A percentile compares a stretch with the other conserved stretches of the same genome.
Evolutionary conservation across 2,329 filamentous ascomycete species (phyloP).

Genomic region (Botryosphaeria agaves): DNA sequence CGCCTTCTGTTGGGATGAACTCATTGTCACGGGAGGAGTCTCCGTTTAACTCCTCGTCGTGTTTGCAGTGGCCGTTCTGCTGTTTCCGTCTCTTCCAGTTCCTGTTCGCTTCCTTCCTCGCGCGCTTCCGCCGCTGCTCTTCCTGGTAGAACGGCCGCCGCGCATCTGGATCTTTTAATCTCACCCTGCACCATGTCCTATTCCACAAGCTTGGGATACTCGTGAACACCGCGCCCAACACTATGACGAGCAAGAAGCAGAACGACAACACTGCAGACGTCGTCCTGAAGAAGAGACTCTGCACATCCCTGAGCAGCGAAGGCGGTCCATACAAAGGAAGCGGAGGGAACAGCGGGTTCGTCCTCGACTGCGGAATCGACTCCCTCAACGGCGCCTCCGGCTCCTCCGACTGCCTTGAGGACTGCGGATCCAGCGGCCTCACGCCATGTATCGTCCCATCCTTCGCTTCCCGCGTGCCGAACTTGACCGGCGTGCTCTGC

Average conservation of each 20-base stretch:
- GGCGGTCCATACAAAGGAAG: slow-evolving; percentile 68
- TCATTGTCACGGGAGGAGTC: slow-evolving; percentile 34
- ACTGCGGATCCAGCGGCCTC: slow-evolving; percentile 15
- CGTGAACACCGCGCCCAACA: slow-evolving; percentile 55
- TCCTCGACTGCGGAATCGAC: slow-evolving; percentile 43
- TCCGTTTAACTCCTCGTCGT: slow-evolving; percentile 12
- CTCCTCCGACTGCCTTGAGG: slow-evolving; percentile 27
- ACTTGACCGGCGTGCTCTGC: slow-evolving; percentile 10
- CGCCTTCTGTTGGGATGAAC: slow-evolving; percentile 64
- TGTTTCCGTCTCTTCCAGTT: slow-evolving; percentile 39
- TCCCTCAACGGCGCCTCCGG: slow-evolving; percentile 21
- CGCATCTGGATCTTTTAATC: slow-evolving; percentile 40
- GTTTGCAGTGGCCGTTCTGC: slow-evolving; percentile 21
- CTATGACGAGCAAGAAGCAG: slow-evolving; percentile 57
- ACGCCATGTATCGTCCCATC: slow-evolving; percentile 24
- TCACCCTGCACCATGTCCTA: slow-evolving; percentile 32
- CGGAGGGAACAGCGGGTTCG: slow-evolving; percentile 70
- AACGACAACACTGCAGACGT: slow-evolving; percentile 63
- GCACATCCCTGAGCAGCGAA: slow-evolving; percentile 43
- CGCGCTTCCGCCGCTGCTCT: slow-evolving; percentile 42
- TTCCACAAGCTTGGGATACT: slow-evolving; percentile 39
- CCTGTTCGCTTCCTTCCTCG: slow-evolving; percentile 38
- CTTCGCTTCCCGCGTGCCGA: slow-evolving; percentile 19
- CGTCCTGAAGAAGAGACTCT: slow-evolving; percentile 46
- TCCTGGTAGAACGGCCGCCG: slow-evolving; percentile 55